These are phyloP conservation scores for Cladophialophora immunda DNA, from an alignment of 2,329 filamentous ascomycete species.

Conservation along the genomic window DNA sequence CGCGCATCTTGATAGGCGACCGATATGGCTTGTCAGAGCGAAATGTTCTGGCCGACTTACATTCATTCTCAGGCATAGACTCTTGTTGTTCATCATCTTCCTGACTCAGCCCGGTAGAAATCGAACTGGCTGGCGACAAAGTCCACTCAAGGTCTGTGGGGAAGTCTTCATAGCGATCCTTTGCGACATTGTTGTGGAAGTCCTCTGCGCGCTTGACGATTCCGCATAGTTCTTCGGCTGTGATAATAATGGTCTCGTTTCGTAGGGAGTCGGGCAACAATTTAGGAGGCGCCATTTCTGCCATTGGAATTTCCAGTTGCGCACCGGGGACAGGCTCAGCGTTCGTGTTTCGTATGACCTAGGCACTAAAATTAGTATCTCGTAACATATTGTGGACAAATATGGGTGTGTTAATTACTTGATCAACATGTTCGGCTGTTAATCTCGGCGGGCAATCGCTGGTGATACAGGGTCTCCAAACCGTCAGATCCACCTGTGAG, in stretches of 20 bases:
- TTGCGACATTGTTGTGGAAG: constrained; percentile 6
- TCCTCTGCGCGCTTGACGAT: constrained; percentile 22
- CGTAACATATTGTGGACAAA: constrained; percentile 17
- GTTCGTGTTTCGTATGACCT: constrained; percentile 25
- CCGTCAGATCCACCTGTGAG: constrained; percentile 25
- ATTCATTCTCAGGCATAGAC: constrained; percentile 21
- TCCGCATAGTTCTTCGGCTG: constrained; percentile 22
- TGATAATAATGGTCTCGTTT: constrained; percentile 24
- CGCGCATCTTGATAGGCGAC: constrained; percentile 22
- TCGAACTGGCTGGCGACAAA: constrained; percentile 23
- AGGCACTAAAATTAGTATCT: constrained; percentile 19
- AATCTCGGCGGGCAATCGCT: constrained; percentile 22
- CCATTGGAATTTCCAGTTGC: constrained; percentile 23
- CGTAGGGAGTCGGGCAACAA: constrained; percentile 24
- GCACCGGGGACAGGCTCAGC: constrained; percentile 21
- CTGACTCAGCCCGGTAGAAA: constrained; percentile 15
- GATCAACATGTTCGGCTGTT: constrained; percentile 23
- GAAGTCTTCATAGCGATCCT: constrained; percentile 15
- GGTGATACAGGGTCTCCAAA: constrained; percentile 16
- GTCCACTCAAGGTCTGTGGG: constrained; percentile 8
- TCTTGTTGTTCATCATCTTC: constrained; percentile 21
- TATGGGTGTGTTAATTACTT: constrained; percentile 21
- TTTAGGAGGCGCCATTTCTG: constrained; percentile 19
- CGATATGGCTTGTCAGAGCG: constrained; percentile 19
- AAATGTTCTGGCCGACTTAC: constrained; percentile 15